Base-by-base conservation (phyloP, 2,329 filamentous ascomycete species). In the Talaromyces sp. region DNA sequence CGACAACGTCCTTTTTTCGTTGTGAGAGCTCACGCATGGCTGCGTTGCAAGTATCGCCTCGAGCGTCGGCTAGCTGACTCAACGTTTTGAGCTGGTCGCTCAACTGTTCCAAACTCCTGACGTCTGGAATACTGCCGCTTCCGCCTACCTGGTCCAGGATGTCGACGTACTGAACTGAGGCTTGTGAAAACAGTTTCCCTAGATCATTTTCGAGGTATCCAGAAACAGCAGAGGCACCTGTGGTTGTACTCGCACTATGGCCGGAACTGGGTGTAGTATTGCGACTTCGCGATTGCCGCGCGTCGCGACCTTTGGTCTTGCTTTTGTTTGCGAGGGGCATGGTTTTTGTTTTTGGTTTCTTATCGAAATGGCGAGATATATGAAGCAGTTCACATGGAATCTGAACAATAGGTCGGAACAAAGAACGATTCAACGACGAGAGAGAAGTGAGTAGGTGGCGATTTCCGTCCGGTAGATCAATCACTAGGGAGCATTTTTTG, bases 181-280 rank as follows among this genome's bases (percentile, higher is more conserved):
- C 63, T 12, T 79, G 74, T 14, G 81, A 76, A 30, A 83, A 76
- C 55, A 82, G 76, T 61, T 81, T 80, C 52, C 79, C 73, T 14
- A 78, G 70, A 66, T 81, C 78, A 56, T 83, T 82, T 44, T 84
- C 80, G 60, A 88, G 81, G 71, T 87, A 87, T 47, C 81, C 78
- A 4, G 81, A 73, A n/a, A 72, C 65, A 10, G 72, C 66, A 18
- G 73, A 68, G 16, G 67, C 61, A 1, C 65, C 66, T 18, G 74
- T 76, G 65, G 73, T 73, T 65, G 67, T 74, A 63, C 79, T 79
- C 42, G 78, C 75, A 64, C 81, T 81, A 67, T 79, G 74, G 36
- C 80, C 78, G 23, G 84, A 86, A 65, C 83, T 82, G 23, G 86
- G 86, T 3, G 86, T 88, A 16, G 85, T 86, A 69, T 88, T 87